phyloP scores from a whole-genome alignment of 2,329 filamentous ascomycete genomes.

The Colletotrichum sp. region DNA sequence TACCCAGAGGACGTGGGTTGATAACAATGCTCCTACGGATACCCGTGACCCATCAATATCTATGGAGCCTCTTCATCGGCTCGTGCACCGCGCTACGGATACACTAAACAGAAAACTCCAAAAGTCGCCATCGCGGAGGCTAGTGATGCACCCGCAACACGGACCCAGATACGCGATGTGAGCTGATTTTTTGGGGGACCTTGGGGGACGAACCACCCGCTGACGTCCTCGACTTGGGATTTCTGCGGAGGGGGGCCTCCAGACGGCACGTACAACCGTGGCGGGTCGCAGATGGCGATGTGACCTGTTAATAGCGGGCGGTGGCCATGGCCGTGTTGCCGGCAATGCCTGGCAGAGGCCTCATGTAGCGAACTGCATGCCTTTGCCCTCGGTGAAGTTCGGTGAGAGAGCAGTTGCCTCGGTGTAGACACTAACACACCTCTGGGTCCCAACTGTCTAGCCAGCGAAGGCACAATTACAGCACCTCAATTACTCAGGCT shows the following conservation, averaged over 20 bases:
- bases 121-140: background rate
- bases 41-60: background rate
- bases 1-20: too few species aligned
- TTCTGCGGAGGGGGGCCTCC: background rate
- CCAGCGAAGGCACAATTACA: background rate
- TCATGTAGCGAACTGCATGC: background rate
- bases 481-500: fast-evolving
- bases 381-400: background rate
- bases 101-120: background rate
- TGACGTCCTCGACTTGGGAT: slow-evolving; percentile 5
- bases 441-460: background rate
- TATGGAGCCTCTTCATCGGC: background rate
- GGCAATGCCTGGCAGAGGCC: background rate
- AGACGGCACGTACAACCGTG: background rate
- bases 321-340: background rate
- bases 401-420: background rate
- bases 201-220: background rate
- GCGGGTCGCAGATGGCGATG: background rate
- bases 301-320: background rate
- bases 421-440: background rate
- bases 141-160: slow-evolving; percentile 2
- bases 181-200: background rate
- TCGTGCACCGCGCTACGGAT: background rate
- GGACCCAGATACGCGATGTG: slow-evolving; percentile 4
- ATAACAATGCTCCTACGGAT: background rate